Evolutionary conservation across 768 basidiomycete genomes (phyloP), one percentile per base, ranked within the genome.

Genomic region (Pleurotus giganteus): DNA sequence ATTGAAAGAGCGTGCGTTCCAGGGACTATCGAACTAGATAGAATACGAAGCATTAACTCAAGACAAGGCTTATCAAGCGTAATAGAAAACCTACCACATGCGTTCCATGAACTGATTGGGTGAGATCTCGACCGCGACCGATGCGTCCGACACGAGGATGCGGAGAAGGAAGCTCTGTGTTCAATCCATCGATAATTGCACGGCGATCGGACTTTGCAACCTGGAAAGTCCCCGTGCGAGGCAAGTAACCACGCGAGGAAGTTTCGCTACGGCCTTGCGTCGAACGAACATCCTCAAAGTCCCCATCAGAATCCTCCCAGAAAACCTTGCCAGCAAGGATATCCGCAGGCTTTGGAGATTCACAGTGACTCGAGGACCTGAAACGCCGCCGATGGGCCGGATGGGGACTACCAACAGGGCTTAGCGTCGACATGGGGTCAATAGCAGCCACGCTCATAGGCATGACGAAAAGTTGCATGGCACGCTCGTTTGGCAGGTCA

Each of bases 401-500:
- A 13, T 70, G 63, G 31, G 82, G 81, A 53, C 78, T 78, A 11
- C 76, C 74, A 34, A 72, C 69, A 0, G 84, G 82, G 56, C 82
- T 84, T 64, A 91, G 77, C 6, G 86, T 90, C n/a, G 85, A 89
- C 63, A 86, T 69, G 47, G 89, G 89, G 56, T 91, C 80, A 69
- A 91, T 86, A 9, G 82, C 80, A 24, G 81, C 81, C 37, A 87
- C 78, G 17, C 75, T 78, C 55, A 74, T 67, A 6, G 89, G 90
- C 59, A 84, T 79, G 61, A 74, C 81, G 74, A 90, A 88, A 42
- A 88, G 74, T 56, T 76, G 73, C 83, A 90, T 87, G 21, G 88
- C 87, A 53, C 82, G 83, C n/a, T 82, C 82, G 54, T 89, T 91
- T 24, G 85, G 87, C 4, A 89, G 73, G 53, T 86, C 83, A 57